Base-by-base conservation (phyloP, 768 basidiomycete species). In the Phaeotremella skinneri region DNA sequence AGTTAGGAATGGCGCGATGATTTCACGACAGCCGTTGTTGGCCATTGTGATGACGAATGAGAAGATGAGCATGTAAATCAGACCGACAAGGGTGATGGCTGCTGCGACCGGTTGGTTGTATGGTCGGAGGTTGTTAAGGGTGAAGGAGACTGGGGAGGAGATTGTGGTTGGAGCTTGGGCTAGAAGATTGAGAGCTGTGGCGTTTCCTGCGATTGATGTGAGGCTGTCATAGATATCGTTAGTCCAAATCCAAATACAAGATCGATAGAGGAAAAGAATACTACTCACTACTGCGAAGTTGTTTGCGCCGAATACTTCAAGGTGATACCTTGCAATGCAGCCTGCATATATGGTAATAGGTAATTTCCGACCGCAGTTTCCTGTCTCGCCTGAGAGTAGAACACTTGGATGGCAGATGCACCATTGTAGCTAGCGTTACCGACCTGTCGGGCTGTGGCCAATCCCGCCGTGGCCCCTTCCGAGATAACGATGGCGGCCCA, bases 401-500 rank as follows among this genome's bases (percentile, higher is more conserved):
- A 79, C n/a, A 79, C 75, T 3, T 73, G 66, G 43, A 81, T 76
- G 6, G 78, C 79, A 3, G 57, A 58, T 0, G 55, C 55, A 0
- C 79, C 78, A 55, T 80, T 72, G 58, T 81, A 82, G 4, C 72
- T 54, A 6, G 72, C 25, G 55, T 80, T 69, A 7, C 81, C 81
- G 54, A 61, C 79, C 31, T 67, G 63, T 13, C 81, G 69, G 13
- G 81, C 80, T 1, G 43, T 49, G 2, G 61, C 55, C 32, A 82
- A 72, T 1, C 52, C 56, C 1, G 62, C 56, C 3, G 80, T 78
- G 0, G 80, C 80, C 7, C 78, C 80, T 1, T 73, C 49, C 43
- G 77, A 70, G 47, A 81, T 80, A 76, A 81, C 79, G 5, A 82
- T 73, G 2, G 79, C 79, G 5, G 78, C 77, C 81, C 81, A 82